Percentiles rank a stretch among this genome's conserved stretches.
Conservation (phyloP, 1,139 yeast species). For the Magnusiomyces fungicola region DNA sequence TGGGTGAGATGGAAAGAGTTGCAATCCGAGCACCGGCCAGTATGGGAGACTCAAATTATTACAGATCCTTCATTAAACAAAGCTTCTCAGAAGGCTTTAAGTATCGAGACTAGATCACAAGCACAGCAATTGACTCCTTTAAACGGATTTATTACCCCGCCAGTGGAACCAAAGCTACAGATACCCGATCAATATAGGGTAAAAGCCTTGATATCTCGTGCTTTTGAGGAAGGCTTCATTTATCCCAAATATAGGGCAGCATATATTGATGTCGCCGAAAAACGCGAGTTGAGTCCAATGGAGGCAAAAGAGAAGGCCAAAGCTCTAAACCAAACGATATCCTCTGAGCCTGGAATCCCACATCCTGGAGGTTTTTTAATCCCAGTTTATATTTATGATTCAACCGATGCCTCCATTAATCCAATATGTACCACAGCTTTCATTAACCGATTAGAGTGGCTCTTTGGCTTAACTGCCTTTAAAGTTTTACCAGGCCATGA, state of each 20-base stretch:
- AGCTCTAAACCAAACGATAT: neutral
- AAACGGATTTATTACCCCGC: too few species aligned
- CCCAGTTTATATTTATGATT: neutral
- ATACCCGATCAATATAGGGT: too few species aligned
- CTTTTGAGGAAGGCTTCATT: neutral
- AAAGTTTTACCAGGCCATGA: neutral
- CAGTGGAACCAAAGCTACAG: too few species aligned
- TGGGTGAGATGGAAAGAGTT: slow-evolving; percentile 4
- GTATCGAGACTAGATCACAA: too few species aligned
- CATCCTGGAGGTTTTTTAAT: neutral
- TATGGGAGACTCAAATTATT: neutral
- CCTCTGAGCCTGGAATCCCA: neutral
- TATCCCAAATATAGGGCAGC: neutral
- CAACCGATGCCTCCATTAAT: neutral
- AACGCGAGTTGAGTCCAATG: neutral
- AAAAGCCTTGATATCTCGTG: too few species aligned
- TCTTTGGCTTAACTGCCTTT: neutral
- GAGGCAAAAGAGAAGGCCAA: neutral
- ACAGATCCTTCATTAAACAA: too few species aligned
- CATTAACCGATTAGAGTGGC: neutral
- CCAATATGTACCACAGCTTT: neutral
- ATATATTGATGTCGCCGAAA: neutral
- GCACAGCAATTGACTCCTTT: too few species aligned
- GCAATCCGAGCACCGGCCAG: neutral
- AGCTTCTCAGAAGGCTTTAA: too few species aligned